Conservation (phyloP, 805 yeast genomes). For the Dipodascus geniculatus region DNA sequence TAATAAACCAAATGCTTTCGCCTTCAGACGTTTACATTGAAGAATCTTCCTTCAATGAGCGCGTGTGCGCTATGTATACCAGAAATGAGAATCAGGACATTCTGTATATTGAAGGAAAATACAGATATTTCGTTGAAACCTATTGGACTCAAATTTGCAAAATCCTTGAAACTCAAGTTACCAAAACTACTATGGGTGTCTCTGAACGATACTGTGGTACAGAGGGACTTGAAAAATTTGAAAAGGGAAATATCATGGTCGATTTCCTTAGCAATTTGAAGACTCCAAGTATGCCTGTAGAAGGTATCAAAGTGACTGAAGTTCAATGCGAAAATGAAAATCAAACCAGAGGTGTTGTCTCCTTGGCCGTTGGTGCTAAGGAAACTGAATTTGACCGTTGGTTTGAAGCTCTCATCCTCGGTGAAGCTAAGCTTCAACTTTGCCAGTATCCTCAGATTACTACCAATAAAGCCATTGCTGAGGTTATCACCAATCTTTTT, state of each 20-base stretch:
- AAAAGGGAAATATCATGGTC: neutral
- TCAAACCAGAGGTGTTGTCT: neutral
- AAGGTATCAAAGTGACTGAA: neutral
- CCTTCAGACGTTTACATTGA: neutral
- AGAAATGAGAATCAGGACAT: neutral
- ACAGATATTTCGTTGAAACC: neutral
- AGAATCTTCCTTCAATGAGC: neutral
- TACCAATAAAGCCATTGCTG: neutral
- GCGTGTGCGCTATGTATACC: neutral
- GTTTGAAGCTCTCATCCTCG: conserved; percentile 1
- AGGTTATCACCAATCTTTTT: neutral
- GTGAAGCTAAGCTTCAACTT: neutral
- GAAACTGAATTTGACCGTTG: neutral
- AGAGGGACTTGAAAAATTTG: neutral
- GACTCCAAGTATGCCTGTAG: neutral
- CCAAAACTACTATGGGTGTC: neutral
- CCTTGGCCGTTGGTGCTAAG: neutral
- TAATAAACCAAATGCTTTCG: neutral
- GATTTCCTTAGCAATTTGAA: neutral
- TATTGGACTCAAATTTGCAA: neutral
- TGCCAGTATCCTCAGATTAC: neutral
- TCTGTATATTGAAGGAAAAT: neutral
- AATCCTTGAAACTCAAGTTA: neutral
- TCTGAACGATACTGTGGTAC: neutral
- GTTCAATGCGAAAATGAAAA: neutral